Evolutionary conservation across 768 basidiomycete species (phyloP).

Genomic region (Trametopsis cervina): DNA sequence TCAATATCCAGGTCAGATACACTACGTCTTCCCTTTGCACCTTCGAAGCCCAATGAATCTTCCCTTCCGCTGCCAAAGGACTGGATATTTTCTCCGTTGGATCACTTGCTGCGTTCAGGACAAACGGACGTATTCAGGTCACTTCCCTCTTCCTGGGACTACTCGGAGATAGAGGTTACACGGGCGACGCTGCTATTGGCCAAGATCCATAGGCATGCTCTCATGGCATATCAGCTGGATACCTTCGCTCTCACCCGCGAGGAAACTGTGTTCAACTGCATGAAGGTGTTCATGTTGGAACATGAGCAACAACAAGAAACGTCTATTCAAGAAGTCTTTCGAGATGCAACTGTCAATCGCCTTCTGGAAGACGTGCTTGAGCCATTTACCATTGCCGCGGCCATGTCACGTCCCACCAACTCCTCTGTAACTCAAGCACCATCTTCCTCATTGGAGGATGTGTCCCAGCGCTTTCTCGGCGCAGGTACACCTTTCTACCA

Average conservation of each 20-base stretch:
- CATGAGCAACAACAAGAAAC: constrained; percentile 50
- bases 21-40: constrained; percentile 32
- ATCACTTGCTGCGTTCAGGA: constrained; percentile 77
- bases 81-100: constrained; percentile 65
- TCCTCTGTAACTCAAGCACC: constrained; percentile 10
- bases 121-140: constrained; percentile 62
- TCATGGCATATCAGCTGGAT: constrained; percentile 34
- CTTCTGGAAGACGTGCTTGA: constrained; percentile 55
- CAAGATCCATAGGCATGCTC: constrained; percentile 38
- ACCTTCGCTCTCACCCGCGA: constrained; percentile 41
- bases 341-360: constrained; percentile 56
- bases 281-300: constrained; percentile 96
- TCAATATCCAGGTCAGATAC: constrained; percentile 57
- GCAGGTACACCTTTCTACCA: constrained; percentile 79
- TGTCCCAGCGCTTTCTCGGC: constrained; percentile 55
- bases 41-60: constrained; percentile 1
- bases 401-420: constrained; percentile 15
- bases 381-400: constrained; percentile 38
- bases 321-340: constrained; percentile 61
- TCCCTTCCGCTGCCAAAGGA: constrained; percentile 44
- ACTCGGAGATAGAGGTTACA: constrained; percentile 72
- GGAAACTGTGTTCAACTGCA: constrained; percentile 66
- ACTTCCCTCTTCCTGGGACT: constrained; percentile 68
- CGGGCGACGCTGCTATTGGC: constrained; percentile 63
- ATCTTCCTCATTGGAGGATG: constrained; percentile 41